These are phyloP conservation scores for Guillardia theta DNA, from an alignment of 78 protist genomes.

Conservation along the genomic window DNA sequence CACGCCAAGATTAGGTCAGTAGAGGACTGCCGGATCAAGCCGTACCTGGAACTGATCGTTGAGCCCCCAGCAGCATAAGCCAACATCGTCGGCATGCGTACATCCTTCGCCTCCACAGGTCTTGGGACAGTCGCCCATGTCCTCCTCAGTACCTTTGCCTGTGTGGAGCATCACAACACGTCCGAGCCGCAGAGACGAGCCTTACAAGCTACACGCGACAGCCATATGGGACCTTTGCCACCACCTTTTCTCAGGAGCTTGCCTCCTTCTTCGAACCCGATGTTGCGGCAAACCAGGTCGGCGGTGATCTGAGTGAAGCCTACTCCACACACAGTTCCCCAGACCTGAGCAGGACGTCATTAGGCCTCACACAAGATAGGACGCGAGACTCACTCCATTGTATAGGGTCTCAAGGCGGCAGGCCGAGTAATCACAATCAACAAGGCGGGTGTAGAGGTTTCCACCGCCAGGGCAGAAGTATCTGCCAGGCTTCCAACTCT, in stretches of 20 bases:
- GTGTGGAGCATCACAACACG: no score
- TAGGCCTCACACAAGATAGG: no score
- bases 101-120: not conserved
- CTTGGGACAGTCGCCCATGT: not conserved
- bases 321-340: not conserved
- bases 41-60: no score
- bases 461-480: slow-evolving; percentile 12
- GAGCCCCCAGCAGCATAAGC: not conserved
- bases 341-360: no score
- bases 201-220: not conserved
- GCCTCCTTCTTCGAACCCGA: not conserved
- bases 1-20: no score
- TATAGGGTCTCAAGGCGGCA: not conserved
- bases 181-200: no score
- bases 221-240: not conserved
- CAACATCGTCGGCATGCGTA: not conserved
- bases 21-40: no score
- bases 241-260: not conserved
- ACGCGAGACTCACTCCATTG: not conserved
- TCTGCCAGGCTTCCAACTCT: not conserved
- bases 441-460: not conserved
- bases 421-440: not conserved
- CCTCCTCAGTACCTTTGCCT: not conserved
- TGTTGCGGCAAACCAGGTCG: not conserved
- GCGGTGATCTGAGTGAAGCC: not conserved